Base-by-base conservation (phyloP, 2,329 filamentous ascomycete species). In the Sporothrix pseudoabietina region DNA sequence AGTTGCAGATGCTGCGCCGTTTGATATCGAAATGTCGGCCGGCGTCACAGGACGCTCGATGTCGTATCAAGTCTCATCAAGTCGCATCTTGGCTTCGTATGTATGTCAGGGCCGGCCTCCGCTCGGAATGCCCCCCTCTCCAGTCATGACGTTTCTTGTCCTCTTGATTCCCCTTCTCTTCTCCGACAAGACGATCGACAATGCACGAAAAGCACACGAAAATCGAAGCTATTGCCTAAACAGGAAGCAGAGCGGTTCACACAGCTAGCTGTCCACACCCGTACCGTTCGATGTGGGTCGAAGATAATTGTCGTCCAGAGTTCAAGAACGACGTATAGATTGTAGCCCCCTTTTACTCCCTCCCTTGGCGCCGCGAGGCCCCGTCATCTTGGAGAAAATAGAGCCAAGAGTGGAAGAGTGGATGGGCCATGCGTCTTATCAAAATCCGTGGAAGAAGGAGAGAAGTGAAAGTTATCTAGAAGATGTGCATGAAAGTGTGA, bases 51-150 rank as follows among this genome's bases (percentile, higher is more conserved):
- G 55, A 57, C 55, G 16, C 55, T 16, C 16, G 7, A 39, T 32
- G 4, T 7, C 32, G 32, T 61, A 39, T 39, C 32, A 30, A 12
- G 19, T 41, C 16, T 22, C 12, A 10, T 26, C 26, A 26, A 26
- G 19, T 41, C 16, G 12, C 12, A 10, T 41, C n/a, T 39, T 65
- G 19, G 14, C 12, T 14, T 55, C n/a, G 52, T 22, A 44, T 63
- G 59, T 35, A 63, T n/a, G 10, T 41, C 59, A 63, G 59, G 35
- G 9, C 59, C 59, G 35, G 59, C 59, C 10, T 41, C 59, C 57
- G 57, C 35, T 63, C 35, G 32, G 16, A 26, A 1, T 39, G 32
- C 16, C 35, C 35, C n/a, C 59, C 4, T 22, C 44, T n/a, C 8
- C 30, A n/a, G 12, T 41, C 61, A 22, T 16, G 3, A 22, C 16